Conservation (phyloP, 225 moss, liverwort and hornwort species). For the Bryum argenteum region DNA sequence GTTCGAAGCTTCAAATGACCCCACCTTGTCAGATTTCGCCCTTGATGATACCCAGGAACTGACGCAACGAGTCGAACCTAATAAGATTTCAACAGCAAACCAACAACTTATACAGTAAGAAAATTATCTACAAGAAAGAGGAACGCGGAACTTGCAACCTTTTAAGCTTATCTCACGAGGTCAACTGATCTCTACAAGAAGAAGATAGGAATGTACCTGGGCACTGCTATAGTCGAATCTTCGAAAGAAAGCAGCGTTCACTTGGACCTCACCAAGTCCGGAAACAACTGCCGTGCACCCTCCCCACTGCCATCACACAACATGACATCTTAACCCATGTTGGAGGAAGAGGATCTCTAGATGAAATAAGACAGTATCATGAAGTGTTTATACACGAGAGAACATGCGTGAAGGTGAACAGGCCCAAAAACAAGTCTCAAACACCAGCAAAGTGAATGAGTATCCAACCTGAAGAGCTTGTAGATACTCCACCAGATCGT, state of each 20-base stretch:
- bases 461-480: conserved; percentile 69
- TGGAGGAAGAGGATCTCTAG: conserved; percentile 15
- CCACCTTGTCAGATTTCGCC: conserved; percentile 72
- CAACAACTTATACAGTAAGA: not conserved
- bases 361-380: not conserved
- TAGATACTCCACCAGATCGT: conserved; percentile 91
- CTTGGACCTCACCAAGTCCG: conserved; percentile 61
- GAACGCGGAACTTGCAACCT: not conserved
- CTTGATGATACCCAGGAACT: conserved; percentile 92
- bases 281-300: conserved; percentile 69
- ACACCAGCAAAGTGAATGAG: conserved; percentile 13
- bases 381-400: not conserved
- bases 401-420: not conserved
- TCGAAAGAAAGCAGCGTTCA: conserved; percentile 83
- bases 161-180: not conserved
- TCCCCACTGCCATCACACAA: conserved; percentile 69
- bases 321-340: conserved; percentile 21
- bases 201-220: conserved; percentile 46
- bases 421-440: not conserved
- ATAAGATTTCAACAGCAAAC: conserved; percentile 5
- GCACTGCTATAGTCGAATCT: conserved; percentile 80
- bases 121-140: not conserved
- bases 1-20: conserved; percentile 95
- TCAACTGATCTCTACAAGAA: conserved; percentile 2
- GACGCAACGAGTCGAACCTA: conserved; percentile 91